These are phyloP conservation scores for Crotalaria pallida DNA, from an alignment of 306 rosid genomes.

Conservation along the genomic window DNA sequence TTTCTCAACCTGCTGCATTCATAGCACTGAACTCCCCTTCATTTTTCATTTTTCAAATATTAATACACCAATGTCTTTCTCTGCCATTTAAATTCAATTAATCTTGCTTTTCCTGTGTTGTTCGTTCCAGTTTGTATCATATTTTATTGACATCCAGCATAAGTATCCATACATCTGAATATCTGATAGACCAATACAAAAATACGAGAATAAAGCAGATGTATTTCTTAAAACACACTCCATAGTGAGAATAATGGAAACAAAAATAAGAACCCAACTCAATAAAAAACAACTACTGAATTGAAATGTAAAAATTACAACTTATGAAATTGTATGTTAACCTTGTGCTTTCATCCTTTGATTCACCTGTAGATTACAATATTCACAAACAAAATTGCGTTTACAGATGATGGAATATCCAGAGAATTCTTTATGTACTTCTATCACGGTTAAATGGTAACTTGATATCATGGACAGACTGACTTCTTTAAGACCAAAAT, in stretches of 20 bases:
- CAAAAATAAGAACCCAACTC: neutral
- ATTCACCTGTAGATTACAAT: conserved; percentile 45
- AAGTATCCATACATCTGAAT: neutral
- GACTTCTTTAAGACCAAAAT: conserved; percentile 29
- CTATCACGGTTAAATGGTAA: conserved; percentile 19
- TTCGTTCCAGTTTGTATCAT: too few species aligned
- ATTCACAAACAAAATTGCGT: conserved; percentile 45
- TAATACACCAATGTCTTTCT: too few species aligned
- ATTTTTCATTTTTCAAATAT: too few species aligned
- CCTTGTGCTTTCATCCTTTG: conserved; percentile 29
- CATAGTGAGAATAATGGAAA: neutral
- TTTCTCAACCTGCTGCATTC: too few species aligned
- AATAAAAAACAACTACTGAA: neutral
- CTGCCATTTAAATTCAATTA: too few species aligned
- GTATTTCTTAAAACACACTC: conserved; percentile 7
- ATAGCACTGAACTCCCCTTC: too few species aligned
- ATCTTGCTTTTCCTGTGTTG: too few species aligned
- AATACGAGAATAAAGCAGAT: neutral
- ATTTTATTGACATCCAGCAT: neutral
- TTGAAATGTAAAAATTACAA: conserved; percentile 23
- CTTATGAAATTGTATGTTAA: neutral
- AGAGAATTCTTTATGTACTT: conserved; percentile 26
- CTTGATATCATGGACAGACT: conserved; percentile 13
- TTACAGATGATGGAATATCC: conserved; percentile 30
- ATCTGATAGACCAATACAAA: neutral